Base-by-base conservation (phyloP, 176 grass and related monocot genomes). In the Zea luxurians region DNA sequence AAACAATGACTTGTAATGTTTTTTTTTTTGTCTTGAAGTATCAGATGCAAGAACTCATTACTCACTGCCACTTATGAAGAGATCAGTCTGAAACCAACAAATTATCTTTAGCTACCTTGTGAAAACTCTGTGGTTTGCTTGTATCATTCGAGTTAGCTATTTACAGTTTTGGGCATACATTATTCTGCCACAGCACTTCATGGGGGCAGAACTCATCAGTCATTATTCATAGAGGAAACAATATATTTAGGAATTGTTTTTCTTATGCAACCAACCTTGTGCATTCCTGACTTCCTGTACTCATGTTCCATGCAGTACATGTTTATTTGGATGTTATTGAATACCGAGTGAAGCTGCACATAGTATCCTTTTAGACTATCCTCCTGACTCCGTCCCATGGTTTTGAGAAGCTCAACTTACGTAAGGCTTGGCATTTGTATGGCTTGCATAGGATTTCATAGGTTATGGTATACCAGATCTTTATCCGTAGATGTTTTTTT, bases 21-120 rank as follows among this genome's bases (percentile, higher is more conserved):
- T 13, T 77, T 13, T 77, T 54, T 10, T 8, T 77, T 54, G 4
- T 8, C 43, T 48, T 77, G 59, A 63, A 63, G 34, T 77, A 48
- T 17, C 59, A 47, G 72, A 52, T 60, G 21, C 54, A 61, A 75
- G 11, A 34, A 11, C 55, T 61, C 38, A 20, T 74, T 21, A 75
- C 41, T 59, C n/a, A 76, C 41, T 10, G 41, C 15, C 3, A 7
- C 27, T 63, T 62, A 46, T 47, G 44, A 36, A 15, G 44, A 36
- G 40, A 46, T 76, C 20, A 62, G 58, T 47, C 42, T 48, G 13
- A 49, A n/a, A 63, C 44, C 27, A 64, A 49, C 10, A 17, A 5
- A 37, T 37, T 49, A 48, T 64, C 13, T 36, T 64, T 47, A n/a
- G 21, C 4, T 49, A 64, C 27, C 8, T 63, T 35, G 13, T 64